Percentiles rank a stretch among this genome's conserved stretches.
Conservation (phyloP, 2,329 filamentous ascomycete species). For the Sclerotiophoma versabilis region DNA sequence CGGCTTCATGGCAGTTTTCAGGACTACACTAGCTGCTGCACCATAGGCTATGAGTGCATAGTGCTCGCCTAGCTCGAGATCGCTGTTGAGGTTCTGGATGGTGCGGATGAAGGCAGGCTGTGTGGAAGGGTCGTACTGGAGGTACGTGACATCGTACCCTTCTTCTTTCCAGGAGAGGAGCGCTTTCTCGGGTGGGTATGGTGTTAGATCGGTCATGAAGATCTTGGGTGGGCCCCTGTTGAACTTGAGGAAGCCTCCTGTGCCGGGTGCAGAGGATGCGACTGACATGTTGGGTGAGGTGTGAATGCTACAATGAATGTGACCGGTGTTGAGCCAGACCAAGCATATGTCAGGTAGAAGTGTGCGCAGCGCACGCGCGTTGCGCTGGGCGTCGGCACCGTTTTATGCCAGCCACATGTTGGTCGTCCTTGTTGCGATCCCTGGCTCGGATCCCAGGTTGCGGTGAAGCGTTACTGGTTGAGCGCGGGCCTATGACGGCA, state of each 20-base stretch:
- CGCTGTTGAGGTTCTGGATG: slow-evolving; percentile 48
- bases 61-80: slow-evolving; percentile 48
- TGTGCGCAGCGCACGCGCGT: slow-evolving; percentile 6
- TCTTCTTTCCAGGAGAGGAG: slow-evolving; percentile 52
- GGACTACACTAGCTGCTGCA: slow-evolving; percentile 49
- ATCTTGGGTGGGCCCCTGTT: slow-evolving; percentile 47
- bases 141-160: slow-evolving; percentile 52
- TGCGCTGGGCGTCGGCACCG: slow-evolving; percentile 4
- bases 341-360: not conserved
- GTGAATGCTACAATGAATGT: not conserved
- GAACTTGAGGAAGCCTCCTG: slow-evolving; percentile 47
- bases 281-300: slow-evolving; percentile 33
- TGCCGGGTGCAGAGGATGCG: slow-evolving; percentile 33
- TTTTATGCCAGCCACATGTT: slow-evolving; percentile 16
- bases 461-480: slow-evolving; percentile 14
- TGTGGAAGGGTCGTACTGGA: slow-evolving; percentile 40
- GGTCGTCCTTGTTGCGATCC: slow-evolving; percentile 24
- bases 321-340: not conserved
- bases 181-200: slow-evolving; percentile 48
- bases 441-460: slow-evolving; percentile 21
- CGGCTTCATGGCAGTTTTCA: slow-evolving; percentile 52
- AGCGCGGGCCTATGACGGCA: slow-evolving; percentile 14
- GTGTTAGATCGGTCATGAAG: slow-evolving; percentile 49
- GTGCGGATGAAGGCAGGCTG: slow-evolving; percentile 41
- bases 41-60: slow-evolving; percentile 51